phyloP scores from a whole-genome alignment of 2,329 filamentous ascomycete genomes.

The Akanthomyces muscarius region DNA sequence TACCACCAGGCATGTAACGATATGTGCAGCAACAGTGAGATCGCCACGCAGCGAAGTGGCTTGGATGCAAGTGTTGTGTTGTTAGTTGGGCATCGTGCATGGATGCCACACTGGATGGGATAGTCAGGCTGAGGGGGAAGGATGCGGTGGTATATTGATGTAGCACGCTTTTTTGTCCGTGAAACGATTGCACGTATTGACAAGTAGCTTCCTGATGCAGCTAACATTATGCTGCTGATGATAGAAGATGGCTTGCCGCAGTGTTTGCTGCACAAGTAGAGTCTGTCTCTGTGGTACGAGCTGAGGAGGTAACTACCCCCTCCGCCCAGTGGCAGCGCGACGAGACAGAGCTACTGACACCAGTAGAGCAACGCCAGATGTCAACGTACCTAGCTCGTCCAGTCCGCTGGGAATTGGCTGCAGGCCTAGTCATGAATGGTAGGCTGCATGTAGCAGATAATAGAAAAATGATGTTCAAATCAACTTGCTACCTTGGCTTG shows the following conservation, averaged over 20 bases:
- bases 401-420: background rate
- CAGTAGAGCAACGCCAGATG: background rate
- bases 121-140: constrained; percentile 5
- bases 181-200: background rate
- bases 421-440: too few relatives aligned
- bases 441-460: too few relatives aligned
- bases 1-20: constrained; percentile 6
- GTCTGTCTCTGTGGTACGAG: background rate
- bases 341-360: background rate
- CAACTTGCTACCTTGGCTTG: too few relatives aligned
- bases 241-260: background rate
- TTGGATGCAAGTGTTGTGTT: background rate
- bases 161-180: background rate
- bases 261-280: background rate
- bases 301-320: background rate
- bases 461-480: too few relatives aligned
- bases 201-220: background rate
- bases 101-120: constrained; percentile 10
- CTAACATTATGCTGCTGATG: background rate
- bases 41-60: constrained; percentile 5
- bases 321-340: background rate
- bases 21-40: constrained; percentile 7
- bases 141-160: background rate
- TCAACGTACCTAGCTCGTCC: background rate
- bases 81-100: constrained; percentile 13